Percentiles rank a stretch among this genome's conserved stretches.
Evolutionary conservation across 306 rosid genomes (phyloP).

Genomic region (Acacia confusa): DNA sequence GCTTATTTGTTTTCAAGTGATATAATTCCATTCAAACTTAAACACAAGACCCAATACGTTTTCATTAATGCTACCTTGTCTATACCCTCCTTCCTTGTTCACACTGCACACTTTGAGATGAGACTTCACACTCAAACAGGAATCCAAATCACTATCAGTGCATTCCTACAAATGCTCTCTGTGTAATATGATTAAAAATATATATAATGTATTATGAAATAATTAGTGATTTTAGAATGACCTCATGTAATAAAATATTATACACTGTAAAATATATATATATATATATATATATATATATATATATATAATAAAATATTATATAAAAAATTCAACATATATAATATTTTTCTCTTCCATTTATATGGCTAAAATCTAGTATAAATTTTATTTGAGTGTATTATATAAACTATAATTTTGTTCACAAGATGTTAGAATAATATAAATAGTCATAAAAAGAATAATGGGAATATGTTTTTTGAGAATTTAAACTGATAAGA

Average conservation of each 20-base stretch:
- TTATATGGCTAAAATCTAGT: background rate
- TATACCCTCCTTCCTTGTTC: background rate
- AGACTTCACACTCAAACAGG: background rate
- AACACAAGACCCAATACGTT: background rate
- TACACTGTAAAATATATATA: too few relatives aligned
- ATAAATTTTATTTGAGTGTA: too few relatives aligned
- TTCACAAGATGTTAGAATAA: background rate
- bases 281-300: too few relatives aligned
- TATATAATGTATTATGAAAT: too few relatives aligned
- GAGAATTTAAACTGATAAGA: too few relatives aligned
- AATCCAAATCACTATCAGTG: background rate
- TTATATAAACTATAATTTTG: too few relatives aligned
- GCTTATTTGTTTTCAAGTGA: background rate
- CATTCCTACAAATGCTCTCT: background rate
- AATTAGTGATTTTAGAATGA: background rate
- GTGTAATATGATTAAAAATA: background rate
- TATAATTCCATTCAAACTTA: background rate
- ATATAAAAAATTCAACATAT: too few relatives aligned
- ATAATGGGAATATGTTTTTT: too few relatives aligned
- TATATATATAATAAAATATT: too few relatives aligned
- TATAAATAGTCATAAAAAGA: too few relatives aligned
- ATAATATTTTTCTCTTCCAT: too few relatives aligned
- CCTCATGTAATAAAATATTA: background rate
- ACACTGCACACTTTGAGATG: background rate
- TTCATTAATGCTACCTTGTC: background rate